Evolutionary conservation across 169 alveolate genomes (phyloP).

Genomic region (Neospora caninum): DNA sequence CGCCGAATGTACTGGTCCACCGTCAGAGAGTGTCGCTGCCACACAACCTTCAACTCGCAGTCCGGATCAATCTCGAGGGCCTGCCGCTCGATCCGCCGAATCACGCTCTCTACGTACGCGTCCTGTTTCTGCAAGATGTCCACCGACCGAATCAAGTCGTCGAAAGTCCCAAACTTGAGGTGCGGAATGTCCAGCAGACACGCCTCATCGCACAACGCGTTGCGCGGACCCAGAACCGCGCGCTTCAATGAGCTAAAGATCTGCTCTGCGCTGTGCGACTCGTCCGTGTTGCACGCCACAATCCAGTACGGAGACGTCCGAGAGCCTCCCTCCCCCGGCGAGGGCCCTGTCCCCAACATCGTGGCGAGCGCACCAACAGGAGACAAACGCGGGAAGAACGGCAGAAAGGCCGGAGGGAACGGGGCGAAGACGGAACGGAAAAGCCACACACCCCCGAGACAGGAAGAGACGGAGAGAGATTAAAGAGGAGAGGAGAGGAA

Average conservation of each 20-base stretch:
- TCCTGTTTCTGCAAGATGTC: constrained; percentile 78
- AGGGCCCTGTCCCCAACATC: not conserved
- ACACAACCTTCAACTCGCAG: constrained; percentile 60
- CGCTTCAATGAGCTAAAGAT: not conserved
- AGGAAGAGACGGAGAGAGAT: too few relatives aligned
- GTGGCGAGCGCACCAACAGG: not conserved
- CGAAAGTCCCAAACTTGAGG: constrained; percentile 81
- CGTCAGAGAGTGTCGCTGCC: constrained; percentile 66
- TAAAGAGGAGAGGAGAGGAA: too few relatives aligned
- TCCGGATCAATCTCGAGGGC: constrained; percentile 72
- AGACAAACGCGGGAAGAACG: too few relatives aligned
- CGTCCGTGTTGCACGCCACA: constrained; percentile 19
- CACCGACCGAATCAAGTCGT: constrained; percentile 72
- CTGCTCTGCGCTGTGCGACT: constrained; percentile 20
- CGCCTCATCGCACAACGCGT: constrained; percentile 71
- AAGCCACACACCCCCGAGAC: not conserved
- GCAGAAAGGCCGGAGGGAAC: too few relatives aligned
- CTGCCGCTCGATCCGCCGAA: constrained; percentile 78
- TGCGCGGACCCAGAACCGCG: constrained; percentile 19
- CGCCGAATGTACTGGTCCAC: constrained; percentile 77
- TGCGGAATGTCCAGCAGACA: constrained; percentile 77
- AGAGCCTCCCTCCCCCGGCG: not conserved
- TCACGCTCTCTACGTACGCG: constrained; percentile 74
- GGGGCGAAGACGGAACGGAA: not conserved
- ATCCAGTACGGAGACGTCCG: not conserved